Evolutionary conservation across 2,329 filamentous ascomycete species (phyloP).

Genomic region (Botrytis medusae): DNA sequence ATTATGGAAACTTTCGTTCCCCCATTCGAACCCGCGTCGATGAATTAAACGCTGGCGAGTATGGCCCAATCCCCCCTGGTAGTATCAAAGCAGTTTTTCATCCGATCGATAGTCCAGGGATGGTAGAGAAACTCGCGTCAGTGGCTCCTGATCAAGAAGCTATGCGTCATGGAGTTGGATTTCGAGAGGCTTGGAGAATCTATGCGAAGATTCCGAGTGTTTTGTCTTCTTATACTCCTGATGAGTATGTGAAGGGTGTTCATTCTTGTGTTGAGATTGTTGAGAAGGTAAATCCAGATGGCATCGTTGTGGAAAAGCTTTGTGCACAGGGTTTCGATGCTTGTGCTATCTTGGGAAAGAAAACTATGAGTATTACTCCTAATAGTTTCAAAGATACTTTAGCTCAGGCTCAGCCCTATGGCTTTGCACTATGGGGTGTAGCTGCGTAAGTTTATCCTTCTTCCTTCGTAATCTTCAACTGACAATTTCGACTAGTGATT

Average conservation of each 20-base stretch:
- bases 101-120: slow-evolving; percentile 39
- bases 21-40: slow-evolving; percentile 29
- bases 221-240: slow-evolving; percentile 40
- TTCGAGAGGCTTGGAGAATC: slow-evolving; percentile 12
- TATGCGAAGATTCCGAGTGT: slow-evolving; percentile 32
- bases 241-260: slow-evolving; percentile 46
- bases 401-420: slow-evolving; percentile 42
- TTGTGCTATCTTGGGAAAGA: slow-evolving; percentile 41
- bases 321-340: slow-evolving; percentile 48
- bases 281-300: slow-evolving; percentile 41
- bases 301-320: slow-evolving; percentile 47
- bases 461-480: background rate
- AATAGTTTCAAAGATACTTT: slow-evolving; percentile 48
- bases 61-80: slow-evolving; percentile 23
- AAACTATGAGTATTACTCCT: slow-evolving; percentile 45
- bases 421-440: slow-evolving; percentile 42
- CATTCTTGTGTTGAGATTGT: slow-evolving; percentile 44
- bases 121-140: slow-evolving; percentile 39
- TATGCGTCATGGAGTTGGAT: slow-evolving; percentile 1
- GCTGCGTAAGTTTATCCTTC: slow-evolving; percentile 40
- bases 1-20: slow-evolving; percentile 33
- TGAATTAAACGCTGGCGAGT: slow-evolving; percentile 11
- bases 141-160: slow-evolving; percentile 30
- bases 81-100: slow-evolving; percentile 38
- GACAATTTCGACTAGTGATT: slow-evolving; percentile 1